Evolutionary conservation across 345 rosid species (phyloP), one percentile per base, ranked within the genome.

Genomic region (Gossypium australe): DNA sequence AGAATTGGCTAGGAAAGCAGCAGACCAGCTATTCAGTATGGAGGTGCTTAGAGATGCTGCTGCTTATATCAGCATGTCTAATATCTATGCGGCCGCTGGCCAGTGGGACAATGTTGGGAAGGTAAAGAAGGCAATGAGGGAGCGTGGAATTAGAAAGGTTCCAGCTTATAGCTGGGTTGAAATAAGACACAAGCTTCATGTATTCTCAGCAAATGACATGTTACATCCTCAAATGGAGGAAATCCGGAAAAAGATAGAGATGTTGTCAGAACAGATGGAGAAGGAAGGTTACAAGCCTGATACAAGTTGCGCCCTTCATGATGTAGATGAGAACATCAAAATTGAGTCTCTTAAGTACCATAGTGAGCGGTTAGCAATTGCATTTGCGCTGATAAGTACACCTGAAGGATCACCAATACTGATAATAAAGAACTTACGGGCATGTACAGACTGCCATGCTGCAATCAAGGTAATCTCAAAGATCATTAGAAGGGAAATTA

Each of bases 81-180:
- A 94, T 67, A 91, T 94, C 76, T 87, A 88, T 17, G 97, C 98
- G 6, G 88, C 72, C 0, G 86, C 88, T 3, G 93, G 97, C 11
- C 76, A 86, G 38, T 94, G 98, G 98, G 90, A 87, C 18, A 80
- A 78, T 6, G 98, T 91, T 0, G 70, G 85, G 22, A 78, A 81
- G 78, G 91, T 90, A 63, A 94, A 89, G 86, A 89, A 83, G 76
- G 94, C 89, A 2, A 89, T 92, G 97, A 87, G 88, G 67, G 92
- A 88, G 34, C 86, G 97, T 0, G 92, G 97, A 65, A 82, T 94
- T 29, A 84, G 79, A 66, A 94, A 94, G 82, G 84, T 87, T 70
- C 80, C 90, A 0, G 98, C 90, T 0, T 84, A 80, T 74, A 94
- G 98, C 80, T 94, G 97, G 98, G 92, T 92, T 59, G 97, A 94